Percentiles rank a stretch among this genome's conserved stretches.
Evolutionary conservation across 345 rosid species (phyloP).

Genomic region (Corchorus olitorius): DNA sequence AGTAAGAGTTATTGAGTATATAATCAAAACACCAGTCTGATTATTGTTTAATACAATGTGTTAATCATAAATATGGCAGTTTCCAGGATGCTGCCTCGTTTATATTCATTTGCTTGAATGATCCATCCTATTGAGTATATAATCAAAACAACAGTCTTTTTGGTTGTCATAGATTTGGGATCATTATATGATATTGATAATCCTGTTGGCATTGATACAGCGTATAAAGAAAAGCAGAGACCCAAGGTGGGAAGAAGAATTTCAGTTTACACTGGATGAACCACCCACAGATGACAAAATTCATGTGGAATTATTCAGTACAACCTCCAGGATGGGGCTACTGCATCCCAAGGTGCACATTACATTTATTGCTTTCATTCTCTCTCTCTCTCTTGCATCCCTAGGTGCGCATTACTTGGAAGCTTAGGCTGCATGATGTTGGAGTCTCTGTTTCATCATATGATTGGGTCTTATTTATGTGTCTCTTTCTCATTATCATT

Average conservation of each 20-base stretch:
- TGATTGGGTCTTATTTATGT: neutral
- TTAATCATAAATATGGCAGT: neutral
- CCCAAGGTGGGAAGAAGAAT: conserved; percentile 95
- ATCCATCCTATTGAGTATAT: too few relatives aligned
- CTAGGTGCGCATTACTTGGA: neutral
- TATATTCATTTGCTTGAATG: neutral
- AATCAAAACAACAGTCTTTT: too few relatives aligned
- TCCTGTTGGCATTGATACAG: conserved; percentile 36
- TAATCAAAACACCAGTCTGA: too few relatives aligned
- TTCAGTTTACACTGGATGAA: conserved; percentile 75
- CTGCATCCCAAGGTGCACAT: conserved; percentile 76
- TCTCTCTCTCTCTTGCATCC: neutral
- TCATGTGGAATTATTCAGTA: conserved; percentile 80
- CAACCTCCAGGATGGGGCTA: conserved; percentile 73
- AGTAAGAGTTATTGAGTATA: neutral
- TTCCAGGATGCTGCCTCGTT: neutral
- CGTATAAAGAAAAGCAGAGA: conserved; percentile 79
- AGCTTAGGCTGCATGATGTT: neutral
- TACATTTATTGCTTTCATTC: neutral
- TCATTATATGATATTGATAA: neutral
- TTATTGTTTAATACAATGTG: neutral
- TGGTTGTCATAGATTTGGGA: neutral
- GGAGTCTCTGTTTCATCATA: neutral
- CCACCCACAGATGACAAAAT: conserved; percentile 76
- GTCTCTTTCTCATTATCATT: conserved; percentile 26